Conservation (phyloP, 768 basidiomycete genomes). For the Neoboletus subvelutipes region DNA sequence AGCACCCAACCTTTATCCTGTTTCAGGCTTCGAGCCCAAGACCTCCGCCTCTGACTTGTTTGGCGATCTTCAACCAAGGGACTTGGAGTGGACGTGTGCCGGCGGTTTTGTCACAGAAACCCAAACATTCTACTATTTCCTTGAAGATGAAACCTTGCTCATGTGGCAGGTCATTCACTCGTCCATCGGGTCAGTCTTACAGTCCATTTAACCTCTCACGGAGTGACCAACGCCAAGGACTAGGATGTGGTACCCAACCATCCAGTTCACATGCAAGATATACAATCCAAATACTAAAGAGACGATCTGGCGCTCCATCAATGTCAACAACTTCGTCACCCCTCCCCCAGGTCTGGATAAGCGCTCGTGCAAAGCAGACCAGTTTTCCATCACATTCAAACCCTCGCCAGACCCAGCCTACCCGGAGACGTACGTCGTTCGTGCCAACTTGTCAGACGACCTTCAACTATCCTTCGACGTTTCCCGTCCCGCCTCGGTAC, state of each 20-base stretch:
- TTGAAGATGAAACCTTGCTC: slow-evolving; percentile 74
- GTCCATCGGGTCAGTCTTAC: slow-evolving; percentile 70
- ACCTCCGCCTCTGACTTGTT: slow-evolving; percentile 58
- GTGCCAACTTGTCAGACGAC: slow-evolving; percentile 75
- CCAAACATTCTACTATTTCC: slow-evolving; percentile 79
- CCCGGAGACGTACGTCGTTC: slow-evolving; percentile 78
- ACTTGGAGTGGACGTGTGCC: slow-evolving; percentile 80
- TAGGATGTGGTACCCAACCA: slow-evolving; percentile 90
- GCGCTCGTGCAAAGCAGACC: slow-evolving; percentile 81
- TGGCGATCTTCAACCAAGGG: slow-evolving; percentile 72
- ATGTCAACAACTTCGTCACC: slow-evolving; percentile 75
- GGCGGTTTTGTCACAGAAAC: slow-evolving; percentile 91
- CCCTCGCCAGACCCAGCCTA: slow-evolving; percentile 51
- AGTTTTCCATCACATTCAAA: slow-evolving; percentile 75
- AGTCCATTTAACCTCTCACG: slow-evolving; percentile 5
- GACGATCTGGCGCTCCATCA: slow-evolving; percentile 82
- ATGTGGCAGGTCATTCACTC: slow-evolving; percentile 90
- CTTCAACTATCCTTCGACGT: slow-evolving; percentile 79
- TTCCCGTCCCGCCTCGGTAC: slow-evolving; percentile 61
- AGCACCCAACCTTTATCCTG: slow-evolving; percentile 82
- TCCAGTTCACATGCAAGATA: slow-evolving; percentile 92
- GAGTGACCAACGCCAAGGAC: slow-evolving; percentile 11
- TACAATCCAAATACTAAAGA: slow-evolving; percentile 76
- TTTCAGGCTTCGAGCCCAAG: slow-evolving; percentile 50
- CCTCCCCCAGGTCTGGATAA: slow-evolving; percentile 80